These are phyloP conservation scores for Phanerochaete sordida DNA, from an alignment of 768 basidiomycete genomes.

Conservation along the genomic window DNA sequence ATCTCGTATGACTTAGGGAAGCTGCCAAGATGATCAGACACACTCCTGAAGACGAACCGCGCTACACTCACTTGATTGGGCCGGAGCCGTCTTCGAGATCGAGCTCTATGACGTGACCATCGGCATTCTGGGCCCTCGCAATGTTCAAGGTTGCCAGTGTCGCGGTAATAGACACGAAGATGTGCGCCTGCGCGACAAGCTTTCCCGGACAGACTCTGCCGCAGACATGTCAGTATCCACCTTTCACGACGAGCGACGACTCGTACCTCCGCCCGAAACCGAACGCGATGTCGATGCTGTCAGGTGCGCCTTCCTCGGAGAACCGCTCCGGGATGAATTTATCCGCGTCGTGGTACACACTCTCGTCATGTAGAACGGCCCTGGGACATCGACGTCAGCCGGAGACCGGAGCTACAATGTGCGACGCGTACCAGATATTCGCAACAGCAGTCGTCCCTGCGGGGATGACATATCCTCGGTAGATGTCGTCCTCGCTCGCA, in stretches of 20 bases:
- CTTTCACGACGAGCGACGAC: neutral
- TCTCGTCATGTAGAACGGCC: neutral
- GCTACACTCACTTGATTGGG: neutral
- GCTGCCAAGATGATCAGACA: neutral
- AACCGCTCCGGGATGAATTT: constrained; percentile 1
- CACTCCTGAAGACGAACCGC: no score
- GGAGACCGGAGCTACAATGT: no score
- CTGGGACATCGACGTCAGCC: no score
- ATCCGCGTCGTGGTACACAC: neutral
- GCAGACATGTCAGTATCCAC: no score
- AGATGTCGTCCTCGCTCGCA: constrained; percentile 11
- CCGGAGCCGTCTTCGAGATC: neutral
- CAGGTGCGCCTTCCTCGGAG: neutral
- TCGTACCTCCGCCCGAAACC: constrained; percentile 3
- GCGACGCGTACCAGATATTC: neutral
- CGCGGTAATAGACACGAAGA: constrained; percentile 14
- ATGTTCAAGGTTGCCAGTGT: constrained; percentile 22
- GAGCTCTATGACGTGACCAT: neutral
- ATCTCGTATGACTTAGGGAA: neutral
- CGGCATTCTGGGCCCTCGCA: constrained; percentile 18
- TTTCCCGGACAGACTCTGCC: constrained; percentile 18
- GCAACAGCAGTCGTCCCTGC: constrained; percentile 4
- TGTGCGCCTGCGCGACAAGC: constrained; percentile 16
- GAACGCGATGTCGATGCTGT: neutral
- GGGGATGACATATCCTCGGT: constrained; percentile 11